These are phyloP conservation scores for Gynochthodes officinalis DNA, from an alignment of 257 asterid species.

Conservation along the genomic window DNA sequence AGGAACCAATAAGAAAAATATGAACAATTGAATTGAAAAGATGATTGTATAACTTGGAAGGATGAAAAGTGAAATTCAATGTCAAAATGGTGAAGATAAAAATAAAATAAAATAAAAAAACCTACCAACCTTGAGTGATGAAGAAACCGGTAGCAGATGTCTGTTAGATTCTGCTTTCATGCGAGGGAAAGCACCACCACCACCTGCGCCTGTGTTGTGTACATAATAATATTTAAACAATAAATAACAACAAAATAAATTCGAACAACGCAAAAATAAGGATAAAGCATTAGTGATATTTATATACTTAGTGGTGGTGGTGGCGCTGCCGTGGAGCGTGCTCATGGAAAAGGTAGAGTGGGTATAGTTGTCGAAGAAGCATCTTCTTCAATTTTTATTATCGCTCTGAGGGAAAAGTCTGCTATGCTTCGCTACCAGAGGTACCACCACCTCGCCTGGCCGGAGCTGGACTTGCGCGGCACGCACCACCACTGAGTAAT, in stretches of 20 bases:
- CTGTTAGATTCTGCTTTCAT: background rate
- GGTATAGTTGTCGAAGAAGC: slow-evolving; percentile 15
- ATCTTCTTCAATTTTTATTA: background rate
- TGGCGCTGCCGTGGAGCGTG: too few relatives aligned
- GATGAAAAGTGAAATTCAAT: background rate
- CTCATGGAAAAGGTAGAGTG: background rate
- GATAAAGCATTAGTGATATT: too few relatives aligned
- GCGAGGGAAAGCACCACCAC: background rate
- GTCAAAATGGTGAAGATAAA: background rate
- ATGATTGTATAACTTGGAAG: background rate
- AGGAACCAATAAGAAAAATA: too few relatives aligned
- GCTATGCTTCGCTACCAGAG: too few relatives aligned
- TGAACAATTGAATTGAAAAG: background rate
- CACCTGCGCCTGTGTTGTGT: background rate
- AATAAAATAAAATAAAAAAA: background rate
- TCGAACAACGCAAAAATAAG: background rate
- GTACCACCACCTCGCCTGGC: too few relatives aligned
- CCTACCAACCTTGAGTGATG: slow-evolving; percentile 2
- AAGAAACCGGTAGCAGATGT: background rate
- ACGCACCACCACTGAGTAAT: too few relatives aligned
- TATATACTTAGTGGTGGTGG: background rate
- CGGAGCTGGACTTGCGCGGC: too few relatives aligned
- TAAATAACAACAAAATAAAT: background rate
- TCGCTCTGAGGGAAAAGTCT: too few relatives aligned
- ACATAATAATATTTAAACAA: too few relatives aligned